Evolutionary conservation across 305 asterid genomes (phyloP).

Genomic region (Rubia occidens): DNA sequence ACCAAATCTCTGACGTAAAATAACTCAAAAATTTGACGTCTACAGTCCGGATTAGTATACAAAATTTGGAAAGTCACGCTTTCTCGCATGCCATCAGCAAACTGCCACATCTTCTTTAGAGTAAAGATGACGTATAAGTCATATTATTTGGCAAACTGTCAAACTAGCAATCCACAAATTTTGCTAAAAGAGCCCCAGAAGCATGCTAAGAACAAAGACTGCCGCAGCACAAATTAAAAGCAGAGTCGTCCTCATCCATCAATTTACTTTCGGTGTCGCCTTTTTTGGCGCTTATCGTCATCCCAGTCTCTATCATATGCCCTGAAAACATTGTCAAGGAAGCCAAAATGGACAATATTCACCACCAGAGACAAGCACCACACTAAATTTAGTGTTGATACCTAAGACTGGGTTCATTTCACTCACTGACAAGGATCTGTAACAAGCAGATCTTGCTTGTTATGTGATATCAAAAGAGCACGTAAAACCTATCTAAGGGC

Average conservation of each 20-base stretch:
- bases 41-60: neutral
- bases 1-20: neutral
- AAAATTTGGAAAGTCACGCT: neutral
- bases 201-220: neutral
- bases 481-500: neutral
- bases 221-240: neutral
- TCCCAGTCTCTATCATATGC: constrained; percentile 93
- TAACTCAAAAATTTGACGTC: neutral
- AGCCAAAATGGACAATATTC: constrained; percentile 10
- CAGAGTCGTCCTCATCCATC: neutral
- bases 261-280: constrained; percentile 77
- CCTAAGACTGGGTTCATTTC: neutral
- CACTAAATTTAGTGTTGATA: neutral
- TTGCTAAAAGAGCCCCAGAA: neutral
- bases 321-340: constrained; percentile 41
- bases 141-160: neutral
- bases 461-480: neutral
- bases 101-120: neutral
- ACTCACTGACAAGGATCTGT: neutral
- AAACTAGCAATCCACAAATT: neutral
- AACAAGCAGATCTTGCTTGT: neutral
- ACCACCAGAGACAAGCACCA: neutral
- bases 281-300: constrained; percentile 91
- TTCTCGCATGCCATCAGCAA: neutral
- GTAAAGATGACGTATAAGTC: neutral